Conservation (phyloP, 495 filamentous ascomycete species). For the Penicillium ucsense region DNA sequence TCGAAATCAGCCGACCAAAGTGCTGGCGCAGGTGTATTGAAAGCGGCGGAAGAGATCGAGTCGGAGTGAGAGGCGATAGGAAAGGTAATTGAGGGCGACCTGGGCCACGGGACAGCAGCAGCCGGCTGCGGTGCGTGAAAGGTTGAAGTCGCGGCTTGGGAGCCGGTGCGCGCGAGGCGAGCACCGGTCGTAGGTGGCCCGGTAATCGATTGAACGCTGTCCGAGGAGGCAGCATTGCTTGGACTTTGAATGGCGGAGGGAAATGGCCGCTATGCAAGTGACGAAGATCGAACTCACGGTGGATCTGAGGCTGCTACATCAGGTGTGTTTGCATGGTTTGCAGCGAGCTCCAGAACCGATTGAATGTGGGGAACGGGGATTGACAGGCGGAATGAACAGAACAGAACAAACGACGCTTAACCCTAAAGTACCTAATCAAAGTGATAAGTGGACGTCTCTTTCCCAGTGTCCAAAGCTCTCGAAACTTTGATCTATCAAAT, state of each 20-base stretch:
- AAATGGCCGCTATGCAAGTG: background rate
- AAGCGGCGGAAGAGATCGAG: slow-evolving; percentile 23
- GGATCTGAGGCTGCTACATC: no score
- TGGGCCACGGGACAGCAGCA: slow-evolving; percentile 36
- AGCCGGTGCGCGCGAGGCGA: slow-evolving; percentile 2
- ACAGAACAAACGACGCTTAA: no score
- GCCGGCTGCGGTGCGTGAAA: slow-evolving; percentile 41
- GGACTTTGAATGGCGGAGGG: background rate
- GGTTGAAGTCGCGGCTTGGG: slow-evolving; percentile 16
- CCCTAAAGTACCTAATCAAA: no score
- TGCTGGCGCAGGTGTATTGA: slow-evolving; percentile 41
- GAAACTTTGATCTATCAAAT: no score
- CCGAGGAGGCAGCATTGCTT: slow-evolving; percentile 15
- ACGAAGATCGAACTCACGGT: no score
- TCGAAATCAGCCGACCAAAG: slow-evolving; percentile 64
- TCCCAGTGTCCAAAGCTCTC: no score
- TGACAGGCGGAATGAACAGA: no score
- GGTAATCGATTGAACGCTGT: slow-evolving; percentile 24
- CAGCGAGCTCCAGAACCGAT: background rate
- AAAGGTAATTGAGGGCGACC: slow-evolving; percentile 74
- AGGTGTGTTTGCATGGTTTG: slow-evolving; percentile 9
- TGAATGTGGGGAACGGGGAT: background rate
- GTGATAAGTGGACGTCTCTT: no score
- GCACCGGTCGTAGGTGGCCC: slow-evolving; percentile 9
- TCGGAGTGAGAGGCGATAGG: slow-evolving; percentile 45